Base-by-base conservation (phyloP, 2,329 filamentous ascomycete species). In the Diaporthe vexans region DNA sequence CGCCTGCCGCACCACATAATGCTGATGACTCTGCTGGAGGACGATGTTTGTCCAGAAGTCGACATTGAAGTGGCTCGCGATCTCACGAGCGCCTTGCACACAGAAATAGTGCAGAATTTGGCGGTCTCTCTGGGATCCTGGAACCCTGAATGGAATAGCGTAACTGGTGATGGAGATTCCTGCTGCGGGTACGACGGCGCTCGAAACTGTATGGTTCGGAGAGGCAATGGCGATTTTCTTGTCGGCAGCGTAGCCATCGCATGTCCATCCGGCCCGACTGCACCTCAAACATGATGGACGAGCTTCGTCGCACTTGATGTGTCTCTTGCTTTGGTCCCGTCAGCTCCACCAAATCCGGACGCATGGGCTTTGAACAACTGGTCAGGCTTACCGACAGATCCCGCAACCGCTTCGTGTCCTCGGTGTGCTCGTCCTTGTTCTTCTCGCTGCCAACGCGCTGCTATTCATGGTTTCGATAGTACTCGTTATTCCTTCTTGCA, bases 21-120 rank as follows among this genome's bases (percentile, higher is more conserved):
- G n/a, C n/a, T 26, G 15, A 40, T 63, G 58, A n/a, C 58, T 63
- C 43, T 46, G 58, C 37, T 63, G 37, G 21, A 63, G 58, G 24
- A 63, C 37, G 11, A 40, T 46, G 0, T 26, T 63, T 46, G 58
- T 63, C 58, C 58, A 63, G 17, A 63, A 63, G 15, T 63, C 58
- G 37, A 63, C 24, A 15, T 63, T 63, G 58, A 63, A 63, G 24
- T 46, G 37, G 58, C 37, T 63, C 11, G 58, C 58, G 4, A 63
- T 63, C 58, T 63, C 58, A 13, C 29, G 24, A 29, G 37, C 37
- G 9, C 58, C 58, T n/a, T 21, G 58, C 17, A 46, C 37, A 4
- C 37, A 63, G 24, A 63, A 63, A 8, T 46, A 63, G 37, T 63
- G 58, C 26, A 63, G 58, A 3, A 43, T 21, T 21, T 46, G 58